Evolutionary conservation across 148 eudicot species (phyloP).

Genomic region (Camellia lanceoleosa): DNA sequence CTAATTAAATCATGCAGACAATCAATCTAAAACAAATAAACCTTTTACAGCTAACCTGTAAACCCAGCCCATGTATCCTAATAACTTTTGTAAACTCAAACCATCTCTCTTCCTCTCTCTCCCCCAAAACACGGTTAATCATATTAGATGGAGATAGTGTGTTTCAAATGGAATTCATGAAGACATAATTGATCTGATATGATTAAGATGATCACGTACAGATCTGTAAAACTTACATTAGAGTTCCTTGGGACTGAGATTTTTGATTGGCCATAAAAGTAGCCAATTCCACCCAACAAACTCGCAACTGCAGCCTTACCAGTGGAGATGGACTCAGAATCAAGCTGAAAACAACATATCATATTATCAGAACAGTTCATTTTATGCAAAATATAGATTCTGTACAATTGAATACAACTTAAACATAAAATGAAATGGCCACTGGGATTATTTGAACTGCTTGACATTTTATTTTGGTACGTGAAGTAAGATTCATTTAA

Average conservation of each 20-base stretch:
- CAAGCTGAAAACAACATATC: conserved; percentile 49
- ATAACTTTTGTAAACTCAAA: not conserved
- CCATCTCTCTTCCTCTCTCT: not conserved
- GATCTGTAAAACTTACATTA: conserved; percentile 47
- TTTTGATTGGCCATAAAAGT: conserved; percentile 94
- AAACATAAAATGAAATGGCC: not conserved
- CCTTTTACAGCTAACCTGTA: not conserved
- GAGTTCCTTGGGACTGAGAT: conserved; percentile 60
- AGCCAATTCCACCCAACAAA: conserved; percentile 95
- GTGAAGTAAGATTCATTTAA: not conserved
- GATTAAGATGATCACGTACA: not conserved
- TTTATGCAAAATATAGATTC: not conserved
- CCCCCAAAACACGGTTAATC: not conserved
- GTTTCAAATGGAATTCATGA: not conserved
- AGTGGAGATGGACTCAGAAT: conserved; percentile 48
- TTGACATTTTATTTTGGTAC: not conserved
- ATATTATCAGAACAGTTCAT: conserved; percentile 9
- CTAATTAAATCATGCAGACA: not conserved
- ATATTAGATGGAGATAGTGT: not conserved
- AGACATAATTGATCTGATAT: not conserved
- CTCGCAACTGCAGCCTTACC: conserved; percentile 84
- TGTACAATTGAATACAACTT: not conserved
- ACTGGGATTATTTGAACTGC: not conserved
- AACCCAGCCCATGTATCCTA: not conserved
- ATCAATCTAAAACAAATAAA: not conserved